These are phyloP conservation scores for Arthrobotrys conoides DNA, from an alignment of 2,329 filamentous ascomycete species.

Conservation along the genomic window DNA sequence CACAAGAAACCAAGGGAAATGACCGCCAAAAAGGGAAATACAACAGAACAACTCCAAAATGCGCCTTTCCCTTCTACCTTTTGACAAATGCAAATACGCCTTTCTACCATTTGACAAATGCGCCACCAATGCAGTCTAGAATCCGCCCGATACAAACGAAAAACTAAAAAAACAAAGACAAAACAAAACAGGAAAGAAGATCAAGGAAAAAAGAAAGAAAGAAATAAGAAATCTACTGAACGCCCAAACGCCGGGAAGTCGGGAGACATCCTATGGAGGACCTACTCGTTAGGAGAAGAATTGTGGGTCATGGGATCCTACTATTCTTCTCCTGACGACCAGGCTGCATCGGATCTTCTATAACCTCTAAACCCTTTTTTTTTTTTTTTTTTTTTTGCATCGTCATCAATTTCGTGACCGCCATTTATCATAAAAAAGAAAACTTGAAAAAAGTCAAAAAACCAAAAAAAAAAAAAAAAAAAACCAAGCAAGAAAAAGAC, in stretches of 20 bases:
- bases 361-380: background rate
- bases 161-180: background rate
- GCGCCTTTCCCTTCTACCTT: background rate
- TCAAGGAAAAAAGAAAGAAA: constrained; percentile 17
- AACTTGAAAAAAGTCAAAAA: background rate
- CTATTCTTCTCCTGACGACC: constrained; percentile 9
- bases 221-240: constrained; percentile 13
- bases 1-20: background rate
- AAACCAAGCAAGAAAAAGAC: background rate
- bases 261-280: background rate
- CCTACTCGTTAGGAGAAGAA: constrained; percentile 28
- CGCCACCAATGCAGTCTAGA: background rate
- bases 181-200: too few species aligned
- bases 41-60: constrained; percentile 30
- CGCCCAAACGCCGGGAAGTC: constrained; percentile 34
- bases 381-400: constrained; percentile 3
- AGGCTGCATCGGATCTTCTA: constrained; percentile 12
- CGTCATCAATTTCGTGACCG: background rate
- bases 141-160: background rate
- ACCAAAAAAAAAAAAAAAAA: background rate
- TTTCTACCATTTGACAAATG: background rate
- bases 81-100: background rate
- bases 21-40: constrained; percentile 10
- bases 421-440: background rate
- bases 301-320: background rate